These are phyloP conservation scores for Andalucia godoyi DNA, from an alignment of 78 protist species.

Conservation along the genomic window DNA sequence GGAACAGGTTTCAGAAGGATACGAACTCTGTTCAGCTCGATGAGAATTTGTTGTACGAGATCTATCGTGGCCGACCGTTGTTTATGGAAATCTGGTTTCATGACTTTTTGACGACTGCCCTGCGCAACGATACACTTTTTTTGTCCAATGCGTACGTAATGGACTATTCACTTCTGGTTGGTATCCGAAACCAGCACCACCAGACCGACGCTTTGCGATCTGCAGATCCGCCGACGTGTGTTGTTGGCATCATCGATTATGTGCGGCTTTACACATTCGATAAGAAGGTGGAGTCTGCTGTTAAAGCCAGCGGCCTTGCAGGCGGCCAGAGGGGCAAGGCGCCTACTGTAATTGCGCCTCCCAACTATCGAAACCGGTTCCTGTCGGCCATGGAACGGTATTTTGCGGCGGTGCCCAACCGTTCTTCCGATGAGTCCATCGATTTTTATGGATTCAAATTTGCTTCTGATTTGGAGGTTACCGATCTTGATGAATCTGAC, in stretches of 20 bases:
- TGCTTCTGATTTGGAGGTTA: too few species aligned
- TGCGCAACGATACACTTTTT: slow-evolving; percentile 20
- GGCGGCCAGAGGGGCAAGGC: neutral
- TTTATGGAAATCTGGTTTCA: neutral
- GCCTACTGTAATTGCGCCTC: slow-evolving; percentile 16
- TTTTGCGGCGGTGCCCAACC: too few species aligned
- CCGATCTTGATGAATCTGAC: too few species aligned
- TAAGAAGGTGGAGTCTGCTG: slow-evolving; percentile 8
- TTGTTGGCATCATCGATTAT: slow-evolving; percentile 18
- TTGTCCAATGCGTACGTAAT: neutral
- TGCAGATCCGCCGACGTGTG: too few species aligned
- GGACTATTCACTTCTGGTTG: slow-evolving; percentile 16
- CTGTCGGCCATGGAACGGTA: slow-evolving; percentile 5
- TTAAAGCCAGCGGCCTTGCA: slow-evolving; percentile 8
- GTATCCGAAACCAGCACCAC: slow-evolving; percentile 9
- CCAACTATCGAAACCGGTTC: slow-evolving; percentile 1
- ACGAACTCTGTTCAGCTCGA: slow-evolving; percentile 6
- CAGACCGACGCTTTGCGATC: too few species aligned
- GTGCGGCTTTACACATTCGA: slow-evolving; percentile 6
- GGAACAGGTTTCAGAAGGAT: slow-evolving; percentile 14
- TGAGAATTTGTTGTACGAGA: slow-evolving; percentile 6
- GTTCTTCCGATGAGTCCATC: too few species aligned
- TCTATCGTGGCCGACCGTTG: slow-evolving; percentile 7
- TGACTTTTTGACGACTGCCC: neutral
- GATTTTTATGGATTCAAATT: too few species aligned